Base-by-base conservation (phyloP, 257 asterid genomes). In the Leonotis leonurus region DNA sequence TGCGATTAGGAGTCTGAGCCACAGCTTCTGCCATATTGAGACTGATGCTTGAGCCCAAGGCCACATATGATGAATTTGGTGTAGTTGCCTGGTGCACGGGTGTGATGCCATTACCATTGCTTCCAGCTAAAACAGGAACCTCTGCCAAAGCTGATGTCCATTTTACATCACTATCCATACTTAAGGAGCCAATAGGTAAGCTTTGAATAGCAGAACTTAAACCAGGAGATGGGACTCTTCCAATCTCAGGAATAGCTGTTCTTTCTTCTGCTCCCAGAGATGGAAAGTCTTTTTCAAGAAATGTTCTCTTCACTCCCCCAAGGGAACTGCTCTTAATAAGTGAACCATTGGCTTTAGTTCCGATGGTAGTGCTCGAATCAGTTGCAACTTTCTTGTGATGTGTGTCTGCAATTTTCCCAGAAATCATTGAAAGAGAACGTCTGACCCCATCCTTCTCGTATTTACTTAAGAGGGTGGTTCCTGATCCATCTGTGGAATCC, bases 141-240 rank as follows among this genome's bases (percentile, higher is more conserved):
- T 85, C 95, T 36, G 94, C 96, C 56, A 88, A 73, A 16, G 88
- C 91, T 0, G 96, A 90, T 6, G 88, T 83, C 94, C 95, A 90
- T 70, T 84, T 88, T 62, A 82, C 95, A 27, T 83, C 78, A 21
- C 70, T 76, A 35, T 33, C 76, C 53, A 67, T 50, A 69, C 77
- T 45, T 36, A 90, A 78, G 67, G 83, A 37, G 48, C 81, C 71
- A 3, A 64, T 33, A 27, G 87, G 81, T 68, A 85, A 72, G 71
- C 79, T 75, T 52, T 72, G 84, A 58, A 81, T 72, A 60, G 76
- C 71, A 62, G 84, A 67, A 82, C 73, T 72, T 69, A 76, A 53
- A 20, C 79, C 94, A 43, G 95, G 96, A 67, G 96, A 85, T 29
- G 82, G 82, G 26, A 82, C 82, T 72, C 96, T 78, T 70, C 87